These are phyloP conservation scores for Melampsora americana DNA, from an alignment of 1,284 basidiomycete species.

Conservation along the genomic window DNA sequence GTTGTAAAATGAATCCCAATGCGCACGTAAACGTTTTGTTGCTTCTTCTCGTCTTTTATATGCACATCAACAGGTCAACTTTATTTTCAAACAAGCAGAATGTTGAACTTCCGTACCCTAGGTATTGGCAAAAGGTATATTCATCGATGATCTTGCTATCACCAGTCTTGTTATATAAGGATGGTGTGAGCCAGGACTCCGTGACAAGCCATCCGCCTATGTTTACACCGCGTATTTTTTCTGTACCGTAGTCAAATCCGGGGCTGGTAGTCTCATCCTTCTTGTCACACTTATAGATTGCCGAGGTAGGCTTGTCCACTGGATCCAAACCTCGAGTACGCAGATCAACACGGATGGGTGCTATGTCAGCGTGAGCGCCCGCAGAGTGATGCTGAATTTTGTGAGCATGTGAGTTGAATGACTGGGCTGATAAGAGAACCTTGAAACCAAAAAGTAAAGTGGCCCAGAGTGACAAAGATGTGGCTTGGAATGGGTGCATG, in stretches of 20 bases:
- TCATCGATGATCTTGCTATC: conserved; percentile 67
- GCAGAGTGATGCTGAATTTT: too few relatives aligned
- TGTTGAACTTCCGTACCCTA: conserved; percentile 53
- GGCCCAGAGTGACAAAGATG: too few relatives aligned
- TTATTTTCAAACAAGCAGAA: background rate
- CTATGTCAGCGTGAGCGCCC: too few relatives aligned
- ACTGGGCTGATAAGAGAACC: too few relatives aligned
- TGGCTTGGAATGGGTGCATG: too few relatives aligned
- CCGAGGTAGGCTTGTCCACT: too few relatives aligned
- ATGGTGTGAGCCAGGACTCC: conserved; percentile 79
- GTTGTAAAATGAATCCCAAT: conserved; percentile 79
- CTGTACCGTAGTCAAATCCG: conserved; percentile 49
- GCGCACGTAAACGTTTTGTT: conserved; percentile 58
- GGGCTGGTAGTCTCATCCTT: too few relatives aligned
- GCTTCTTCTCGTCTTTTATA: conserved; percentile 45
- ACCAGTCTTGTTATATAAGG: conserved; percentile 63
- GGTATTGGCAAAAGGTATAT: conserved; percentile 65
- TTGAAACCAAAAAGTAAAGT: too few relatives aligned
- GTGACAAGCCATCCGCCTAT: conserved; percentile 53
- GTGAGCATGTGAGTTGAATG: too few relatives aligned
- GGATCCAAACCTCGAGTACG: too few relatives aligned
- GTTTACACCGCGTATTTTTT: conserved; percentile 56
- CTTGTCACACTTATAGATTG: too few relatives aligned
- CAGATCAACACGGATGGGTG: too few relatives aligned
- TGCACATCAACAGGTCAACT: background rate